Conservation (phyloP, 306 rosid genomes). For the Geum urbanum region DNA sequence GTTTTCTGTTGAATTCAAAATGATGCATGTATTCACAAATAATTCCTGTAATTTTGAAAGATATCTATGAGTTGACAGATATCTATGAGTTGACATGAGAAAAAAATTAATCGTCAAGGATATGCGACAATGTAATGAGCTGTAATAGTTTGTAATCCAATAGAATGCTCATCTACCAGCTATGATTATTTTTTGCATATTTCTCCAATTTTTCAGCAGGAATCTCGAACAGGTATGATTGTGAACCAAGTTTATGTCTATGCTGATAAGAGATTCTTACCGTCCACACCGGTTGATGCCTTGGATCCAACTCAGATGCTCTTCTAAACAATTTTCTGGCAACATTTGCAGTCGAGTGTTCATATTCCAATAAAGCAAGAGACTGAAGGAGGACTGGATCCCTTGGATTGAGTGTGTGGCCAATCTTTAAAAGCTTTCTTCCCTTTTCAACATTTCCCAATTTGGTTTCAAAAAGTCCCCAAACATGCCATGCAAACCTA, state of each 20-base stretch:
- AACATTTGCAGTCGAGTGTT: constrained; percentile 66
- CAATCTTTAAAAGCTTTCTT: constrained; percentile 77
- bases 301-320: constrained; percentile 87
- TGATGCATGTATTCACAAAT: not conserved
- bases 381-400: constrained; percentile 94
- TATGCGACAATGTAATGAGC: not conserved
- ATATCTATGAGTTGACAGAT: not conserved
- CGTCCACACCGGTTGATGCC: constrained; percentile 96
- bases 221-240: not conserved
- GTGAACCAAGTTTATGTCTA: not conserved
- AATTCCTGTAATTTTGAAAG: not conserved
- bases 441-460: constrained; percentile 66
- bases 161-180: not conserved
- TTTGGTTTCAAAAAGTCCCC: constrained; percentile 95
- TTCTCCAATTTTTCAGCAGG: not conserved
- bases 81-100: not conserved
- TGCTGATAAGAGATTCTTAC: constrained; percentile 39
- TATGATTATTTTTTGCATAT: not conserved
- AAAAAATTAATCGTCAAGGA: not conserved
- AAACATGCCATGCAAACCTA: constrained; percentile 91
- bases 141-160: not conserved
- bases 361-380: constrained; percentile 86
- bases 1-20: constrained; percentile 16
- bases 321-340: constrained; percentile 79
- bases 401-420: constrained; percentile 84